Evolutionary conservation across 2,329 filamentous ascomycete genomes (phyloP), one percentile per base, ranked within the genome.

Genomic region (Penicillium sp.): DNA sequence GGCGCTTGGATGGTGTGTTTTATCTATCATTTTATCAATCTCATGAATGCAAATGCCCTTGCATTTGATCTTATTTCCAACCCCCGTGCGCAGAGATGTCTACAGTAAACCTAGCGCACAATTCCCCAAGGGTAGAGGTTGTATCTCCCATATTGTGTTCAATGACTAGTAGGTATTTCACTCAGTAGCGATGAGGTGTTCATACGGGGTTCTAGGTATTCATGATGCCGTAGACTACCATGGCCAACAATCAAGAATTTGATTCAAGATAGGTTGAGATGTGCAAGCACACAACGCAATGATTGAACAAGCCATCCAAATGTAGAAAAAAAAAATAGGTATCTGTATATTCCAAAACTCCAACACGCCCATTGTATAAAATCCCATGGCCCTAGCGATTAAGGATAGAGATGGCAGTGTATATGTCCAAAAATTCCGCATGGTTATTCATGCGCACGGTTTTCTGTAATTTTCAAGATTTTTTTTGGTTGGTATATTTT

Each of bases 281-380:
- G 36, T 32, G 28, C 32, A 32, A 32, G 23, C 20, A 25, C 19
- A 19, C 36, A n/a, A n/a, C n/a, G 21, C 21, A 7, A 25, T 37
- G 21, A 17, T 39, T 33, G 31, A 40, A 39, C 25, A 27, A 41
- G 17, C 27, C 33, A 29, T 36, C 42, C 37, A 49, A 41, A 33
- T 36, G n/a, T n/a, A n/a, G n/a, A 25, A 36, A 20, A 35, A 40
- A 18, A 20, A 43, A 48, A 51, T 47, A 51, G 52, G 50, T 55
- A 55, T 53, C 42, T 53, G 45, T 53, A 45, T 41, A 33, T 15
- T 13, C 34, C 35, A 25, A 37, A 45, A 48, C 42, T 36, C 48
- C 47, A 36, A 30, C 34, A 8, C 37, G 29, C 34, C 25, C 34
- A 23, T 33, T 50, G 36, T 38, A 44, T 46, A 41, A 51, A 39